A percentile compares a stretch with the other conserved stretches of the same genome.
phyloP scores from a whole-genome alignment of 179 eudicot species.

The Silene vulgaris region DNA sequence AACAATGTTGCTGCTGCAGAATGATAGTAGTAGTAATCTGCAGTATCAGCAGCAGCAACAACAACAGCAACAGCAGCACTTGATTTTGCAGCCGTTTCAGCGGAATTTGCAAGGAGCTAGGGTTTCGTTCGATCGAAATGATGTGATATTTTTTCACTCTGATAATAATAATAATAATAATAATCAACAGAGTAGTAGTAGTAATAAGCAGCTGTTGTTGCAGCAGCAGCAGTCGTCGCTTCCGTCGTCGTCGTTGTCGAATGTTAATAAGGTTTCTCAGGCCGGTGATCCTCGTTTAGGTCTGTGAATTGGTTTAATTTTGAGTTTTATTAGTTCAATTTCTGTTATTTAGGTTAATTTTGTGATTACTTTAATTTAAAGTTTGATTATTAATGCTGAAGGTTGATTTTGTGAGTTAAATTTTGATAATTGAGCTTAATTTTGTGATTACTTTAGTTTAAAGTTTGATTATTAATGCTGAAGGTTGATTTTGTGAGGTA shows the following conservation, averaged over 20 bases:
- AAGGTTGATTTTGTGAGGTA: too few relatives aligned
- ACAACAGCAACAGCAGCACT: slow-evolving; percentile 23
- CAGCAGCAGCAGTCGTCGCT: not conserved
- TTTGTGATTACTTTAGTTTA: not conserved
- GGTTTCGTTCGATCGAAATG: slow-evolving; percentile 54
- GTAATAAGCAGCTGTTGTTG: not conserved
- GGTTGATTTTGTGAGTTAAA: not conserved
- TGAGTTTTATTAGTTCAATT: not conserved
- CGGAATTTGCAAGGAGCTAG: slow-evolving; percentile 39
- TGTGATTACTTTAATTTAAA: not conserved
- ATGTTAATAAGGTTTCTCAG: slow-evolving; percentile 35
- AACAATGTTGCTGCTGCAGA: slow-evolving; percentile 40
- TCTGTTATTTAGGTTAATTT: not conserved
- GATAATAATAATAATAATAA: slow-evolving; percentile 17
- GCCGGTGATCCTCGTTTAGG: slow-evolving; percentile 50
- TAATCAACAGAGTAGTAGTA: slow-evolving; percentile 13
- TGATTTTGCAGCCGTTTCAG: slow-evolving; percentile 30
- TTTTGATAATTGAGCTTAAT: not conserved
- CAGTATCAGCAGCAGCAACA: slow-evolving; percentile 33
- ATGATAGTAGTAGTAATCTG: slow-evolving; percentile 14
- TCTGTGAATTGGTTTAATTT: slow-evolving; percentile 17
- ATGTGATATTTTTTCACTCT: slow-evolving; percentile 32
- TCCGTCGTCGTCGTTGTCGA: slow-evolving; percentile 29
- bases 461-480: too few relatives aligned
- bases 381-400: not conserved